These are phyloP conservation scores for Aspergillus versicolor DNA, from an alignment of 2,329 filamentous ascomycete species.

Conservation along the genomic window DNA sequence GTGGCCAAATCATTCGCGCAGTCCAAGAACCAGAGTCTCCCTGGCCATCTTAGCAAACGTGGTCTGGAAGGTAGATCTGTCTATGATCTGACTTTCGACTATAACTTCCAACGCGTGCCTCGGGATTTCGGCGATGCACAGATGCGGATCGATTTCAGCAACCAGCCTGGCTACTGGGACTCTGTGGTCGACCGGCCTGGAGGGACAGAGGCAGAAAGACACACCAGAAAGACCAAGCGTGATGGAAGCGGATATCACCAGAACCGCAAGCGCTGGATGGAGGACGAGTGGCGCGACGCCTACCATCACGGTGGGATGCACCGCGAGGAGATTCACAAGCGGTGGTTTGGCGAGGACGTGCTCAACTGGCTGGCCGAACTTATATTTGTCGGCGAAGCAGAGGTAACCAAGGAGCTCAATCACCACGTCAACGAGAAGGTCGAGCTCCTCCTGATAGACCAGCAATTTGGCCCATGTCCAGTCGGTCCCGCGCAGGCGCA, in stretches of 20 bases:
- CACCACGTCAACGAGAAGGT: slow-evolving; percentile 10
- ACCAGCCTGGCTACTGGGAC: slow-evolving; percentile 41
- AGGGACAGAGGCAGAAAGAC: slow-evolving; percentile 16
- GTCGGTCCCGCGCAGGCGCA: slow-evolving; percentile 7
- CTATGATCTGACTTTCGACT: slow-evolving; percentile 44
- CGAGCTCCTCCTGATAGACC: slow-evolving; percentile 9
- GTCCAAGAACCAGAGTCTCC: slow-evolving; percentile 21
- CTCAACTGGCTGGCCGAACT: slow-evolving; percentile 28
- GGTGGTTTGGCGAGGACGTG: slow-evolving; percentile 36
- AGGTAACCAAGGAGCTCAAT: slow-evolving; percentile 10
- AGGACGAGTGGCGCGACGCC: slow-evolving; percentile 41
- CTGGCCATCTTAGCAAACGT: slow-evolving; percentile 19
- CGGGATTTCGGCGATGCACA: slow-evolving; percentile 32
- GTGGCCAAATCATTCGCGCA: slow-evolving; percentile 33
- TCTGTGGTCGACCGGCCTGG: slow-evolving; percentile 22
- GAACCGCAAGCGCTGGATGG: slow-evolving; percentile 39
- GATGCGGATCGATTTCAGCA: slow-evolving; percentile 43
- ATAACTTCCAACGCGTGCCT: slow-evolving; percentile 37
- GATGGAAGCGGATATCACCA: slow-evolving; percentile 28
- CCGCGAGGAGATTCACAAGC: slow-evolving; percentile 33
- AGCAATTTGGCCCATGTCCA: slow-evolving; percentile 13
- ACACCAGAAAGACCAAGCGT: slow-evolving; percentile 22
- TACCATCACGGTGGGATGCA: slow-evolving; percentile 27
- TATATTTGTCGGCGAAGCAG: background rate
- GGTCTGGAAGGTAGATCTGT: slow-evolving; percentile 15